Conservation (phyloP, 148 eudicot species). For the Rhododendron henanense region DNA sequence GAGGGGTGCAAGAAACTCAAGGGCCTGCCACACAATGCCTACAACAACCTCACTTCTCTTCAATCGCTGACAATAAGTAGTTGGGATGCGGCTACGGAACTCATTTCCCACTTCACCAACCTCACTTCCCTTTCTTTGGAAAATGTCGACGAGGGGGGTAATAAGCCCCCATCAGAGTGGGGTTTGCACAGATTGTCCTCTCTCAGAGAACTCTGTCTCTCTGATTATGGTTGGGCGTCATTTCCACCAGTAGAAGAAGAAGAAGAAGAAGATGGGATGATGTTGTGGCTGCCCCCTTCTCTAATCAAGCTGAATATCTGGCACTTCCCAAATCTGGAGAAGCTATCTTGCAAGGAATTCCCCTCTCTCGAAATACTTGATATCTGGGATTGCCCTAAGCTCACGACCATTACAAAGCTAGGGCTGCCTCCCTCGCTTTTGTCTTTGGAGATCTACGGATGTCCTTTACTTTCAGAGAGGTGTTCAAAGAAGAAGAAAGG, state of each 20-base stretch:
- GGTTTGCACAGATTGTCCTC: no score
- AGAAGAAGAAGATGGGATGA: neutral
- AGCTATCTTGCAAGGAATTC: neutral
- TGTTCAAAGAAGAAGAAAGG: neutral
- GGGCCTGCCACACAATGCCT: neutral
- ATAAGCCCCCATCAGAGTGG: no score
- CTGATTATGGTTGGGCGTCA: neutral
- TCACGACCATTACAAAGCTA: neutral
- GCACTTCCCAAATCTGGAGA: neutral
- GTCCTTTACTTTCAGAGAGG: no score
- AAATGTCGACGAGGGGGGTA: neutral
- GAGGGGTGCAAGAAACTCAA: neutral
- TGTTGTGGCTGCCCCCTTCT: neutral
- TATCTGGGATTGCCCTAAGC: neutral
- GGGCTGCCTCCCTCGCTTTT: neutral
- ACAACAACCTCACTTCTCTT: neutral
- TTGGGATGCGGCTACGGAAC: neutral
- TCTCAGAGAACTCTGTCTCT: accelerated
- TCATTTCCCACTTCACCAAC: neutral
- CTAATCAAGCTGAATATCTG: accelerated
- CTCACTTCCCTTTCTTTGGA: neutral
- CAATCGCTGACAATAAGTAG: neutral
- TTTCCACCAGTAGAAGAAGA: neutral
- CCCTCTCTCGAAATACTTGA: neutral
- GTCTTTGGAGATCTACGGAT: no score